These are phyloP conservation scores for Harrya chromipes DNA, from an alignment of 768 basidiomycete genomes.

Conservation along the genomic window DNA sequence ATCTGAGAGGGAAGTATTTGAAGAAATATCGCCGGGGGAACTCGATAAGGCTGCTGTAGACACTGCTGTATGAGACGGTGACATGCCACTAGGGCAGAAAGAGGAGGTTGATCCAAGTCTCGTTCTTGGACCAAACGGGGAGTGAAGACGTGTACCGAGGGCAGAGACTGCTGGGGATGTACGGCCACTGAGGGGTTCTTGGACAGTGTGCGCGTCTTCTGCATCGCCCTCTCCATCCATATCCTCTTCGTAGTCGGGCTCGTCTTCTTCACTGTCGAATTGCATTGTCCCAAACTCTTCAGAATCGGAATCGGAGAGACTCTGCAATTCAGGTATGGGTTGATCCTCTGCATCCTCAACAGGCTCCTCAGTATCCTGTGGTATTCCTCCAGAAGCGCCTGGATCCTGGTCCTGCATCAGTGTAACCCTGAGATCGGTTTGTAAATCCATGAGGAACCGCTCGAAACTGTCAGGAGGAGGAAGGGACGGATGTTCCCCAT, in stretches of 20 bases:
- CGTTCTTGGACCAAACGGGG: slow-evolving; percentile 7
- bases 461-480: slow-evolving; percentile 73
- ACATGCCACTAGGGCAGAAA: slow-evolving; percentile 1
- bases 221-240: slow-evolving; percentile 28
- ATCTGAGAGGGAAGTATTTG: neutral
- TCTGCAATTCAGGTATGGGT: slow-evolving; percentile 24
- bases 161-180: slow-evolving; percentile 26
- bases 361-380: slow-evolving; percentile 10
- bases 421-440: slow-evolving; percentile 65
- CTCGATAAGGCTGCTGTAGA: slow-evolving; percentile 10
- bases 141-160: slow-evolving; percentile 12
- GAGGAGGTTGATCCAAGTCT: slow-evolving; percentile 4
- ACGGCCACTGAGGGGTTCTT: slow-evolving; percentile 23
- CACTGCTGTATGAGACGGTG: neutral
- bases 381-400: neutral
- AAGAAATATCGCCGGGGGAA: neutral
- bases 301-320: slow-evolving; percentile 26
- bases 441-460: slow-evolving; percentile 75
- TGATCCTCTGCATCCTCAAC: slow-evolving; percentile 18
- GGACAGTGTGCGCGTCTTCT: slow-evolving; percentile 21
- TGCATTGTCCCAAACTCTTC: slow-evolving; percentile 20
- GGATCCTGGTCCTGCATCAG: slow-evolving; percentile 41
- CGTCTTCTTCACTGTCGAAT: slow-evolving; percentile 22
- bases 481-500: slow-evolving; percentile 16
- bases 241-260: slow-evolving; percentile 31